A percentile compares a stretch with the other conserved stretches of the same genome.
These are phyloP conservation scores for Termitomyces sp. DNA, from an alignment of 768 basidiomycete genomes.

Conservation along the genomic window DNA sequence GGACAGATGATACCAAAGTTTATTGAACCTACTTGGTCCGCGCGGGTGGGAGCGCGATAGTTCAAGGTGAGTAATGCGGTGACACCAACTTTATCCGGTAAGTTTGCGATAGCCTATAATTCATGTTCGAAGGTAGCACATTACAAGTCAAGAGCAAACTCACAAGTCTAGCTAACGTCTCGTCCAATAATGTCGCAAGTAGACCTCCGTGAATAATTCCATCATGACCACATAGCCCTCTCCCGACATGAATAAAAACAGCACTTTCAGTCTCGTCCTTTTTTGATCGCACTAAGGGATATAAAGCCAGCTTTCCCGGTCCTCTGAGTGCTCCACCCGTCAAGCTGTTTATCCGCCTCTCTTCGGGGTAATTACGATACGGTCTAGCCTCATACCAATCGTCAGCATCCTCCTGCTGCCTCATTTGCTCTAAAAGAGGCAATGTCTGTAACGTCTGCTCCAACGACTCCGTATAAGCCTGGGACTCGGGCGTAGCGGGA, in stretches of 20 bases:
- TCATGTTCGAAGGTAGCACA: background rate
- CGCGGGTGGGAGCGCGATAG: constrained; percentile 85
- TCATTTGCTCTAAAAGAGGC: constrained; percentile 40
- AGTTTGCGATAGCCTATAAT: constrained; percentile 72
- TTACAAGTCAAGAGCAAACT: constrained; percentile 2
- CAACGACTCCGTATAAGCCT: constrained; percentile 52
- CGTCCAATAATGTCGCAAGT: constrained; percentile 87
- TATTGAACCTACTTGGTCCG: constrained; percentile 65
- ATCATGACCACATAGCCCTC: constrained; percentile 88
- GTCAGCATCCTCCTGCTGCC: constrained; percentile 43
- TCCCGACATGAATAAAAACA: constrained; percentile 76
- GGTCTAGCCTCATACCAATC: constrained; percentile 83
- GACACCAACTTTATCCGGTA: constrained; percentile 89
- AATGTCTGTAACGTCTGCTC: constrained; percentile 70
- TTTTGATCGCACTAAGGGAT: constrained; percentile 70
- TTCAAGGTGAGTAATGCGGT: constrained; percentile 82
- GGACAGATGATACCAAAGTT: background rate
- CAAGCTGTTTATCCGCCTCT: constrained; percentile 75
- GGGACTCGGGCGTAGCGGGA: constrained; percentile 53
- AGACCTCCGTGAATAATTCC: constrained; percentile 94
- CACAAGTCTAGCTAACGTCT: constrained; percentile 78
- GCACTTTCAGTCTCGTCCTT: constrained; percentile 74
- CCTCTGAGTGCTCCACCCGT: constrained; percentile 85
- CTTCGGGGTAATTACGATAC: constrained; percentile 65
- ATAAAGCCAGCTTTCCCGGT: constrained; percentile 79